A percentile compares a stretch with the other conserved stretches of the same genome.
phyloP scores from a whole-genome alignment of 192 early-diverging fungal genomes.

The Chytriomyces sp. region DNA sequence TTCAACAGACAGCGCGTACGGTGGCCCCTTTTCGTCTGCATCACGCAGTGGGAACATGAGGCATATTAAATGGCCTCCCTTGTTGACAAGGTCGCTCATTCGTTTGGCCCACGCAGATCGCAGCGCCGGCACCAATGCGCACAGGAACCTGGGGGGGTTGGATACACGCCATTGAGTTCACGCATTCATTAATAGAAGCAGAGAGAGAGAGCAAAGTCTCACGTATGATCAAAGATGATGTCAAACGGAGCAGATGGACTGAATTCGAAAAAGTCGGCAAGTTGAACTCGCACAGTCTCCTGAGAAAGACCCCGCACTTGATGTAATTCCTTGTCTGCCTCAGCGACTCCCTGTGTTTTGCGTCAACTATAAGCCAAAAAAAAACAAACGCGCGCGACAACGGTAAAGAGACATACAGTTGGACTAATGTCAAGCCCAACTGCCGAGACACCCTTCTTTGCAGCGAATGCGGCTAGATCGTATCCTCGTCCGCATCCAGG shows the following conservation, averaged over 20 bases:
- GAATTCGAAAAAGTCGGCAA: constrained; percentile 20
- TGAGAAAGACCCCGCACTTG: neutral
- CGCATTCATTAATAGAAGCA: neutral
- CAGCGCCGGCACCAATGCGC: constrained; percentile 71
- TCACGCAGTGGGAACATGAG: constrained; percentile 77
- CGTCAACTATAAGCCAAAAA: neutral
- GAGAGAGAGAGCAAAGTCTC: constrained; percentile 10
- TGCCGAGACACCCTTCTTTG: constrained; percentile 42
- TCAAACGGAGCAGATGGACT: neutral
- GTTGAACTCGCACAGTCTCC: neutral
- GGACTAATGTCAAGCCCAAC: constrained; percentile 1
- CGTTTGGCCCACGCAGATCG: constrained; percentile 68
- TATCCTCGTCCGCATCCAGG: constrained; percentile 61
- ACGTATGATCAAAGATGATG: constrained; percentile 83
- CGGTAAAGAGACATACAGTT: neutral
- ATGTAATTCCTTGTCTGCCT: neutral
- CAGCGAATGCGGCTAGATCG: constrained; percentile 77
- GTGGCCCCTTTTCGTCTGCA: constrained; percentile 66
- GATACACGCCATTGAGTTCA: no score
- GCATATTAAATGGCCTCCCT: constrained; percentile 72
- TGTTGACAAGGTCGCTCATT: constrained; percentile 66
- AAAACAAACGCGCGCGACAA: neutral
- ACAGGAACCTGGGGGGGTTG: constrained; percentile 65
- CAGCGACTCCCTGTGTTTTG: constrained; percentile 10
- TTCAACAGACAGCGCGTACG: constrained; percentile 68